Evolutionary conservation across 305 asterid genomes (phyloP), one percentile per base, ranked within the genome.

Genomic region (Withania somnifera): DNA sequence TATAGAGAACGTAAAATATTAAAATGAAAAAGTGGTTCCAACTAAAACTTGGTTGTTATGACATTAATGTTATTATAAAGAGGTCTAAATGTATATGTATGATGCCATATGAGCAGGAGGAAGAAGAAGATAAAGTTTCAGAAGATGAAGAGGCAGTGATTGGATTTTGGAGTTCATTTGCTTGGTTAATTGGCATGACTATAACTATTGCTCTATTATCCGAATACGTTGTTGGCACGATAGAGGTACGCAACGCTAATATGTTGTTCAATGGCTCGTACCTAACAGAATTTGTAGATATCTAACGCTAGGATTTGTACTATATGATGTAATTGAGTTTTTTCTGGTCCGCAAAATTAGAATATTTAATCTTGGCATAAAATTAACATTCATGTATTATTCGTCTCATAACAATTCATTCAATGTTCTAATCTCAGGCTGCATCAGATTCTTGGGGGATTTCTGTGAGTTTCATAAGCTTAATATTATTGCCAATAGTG

Each of bases 391-490:
- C n/a, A 38, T 30, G 17, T 11, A 34, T 38, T 36, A 67, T 19
- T 67, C 28, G 0, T 0, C 5, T 10, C 13, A 38, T n/a, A 67
- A 20, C n/a, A 13, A 19, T 36, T 36, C n/a, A 14, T 28, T 13
- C 40, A 5, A 38, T 68, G 17, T 68, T 15, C 3, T n/a, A 17
- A 22, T 11, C 28, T 82, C 84, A 88, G 91, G 89, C 50, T 45
- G 88, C 88, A 28, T 87, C 91, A 8, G 87, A 87, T 78, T 79
- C 90, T 38, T 88, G 91, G 91, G 88, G 87, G 4, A 84, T 88
- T 42, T 85, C 91, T 13, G 91, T 88, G 56, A 88, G 90, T 82
- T 88, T 88, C 60, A 88, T 88, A 13, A 87, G 91, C 84, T 53
- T 88, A 78, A 88, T 88, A 34, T 77, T 88, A 85, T 87, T 88